Evolutionary conservation across 208 protist species (phyloP).

Genomic region (Wallacemonas sp.): DNA sequence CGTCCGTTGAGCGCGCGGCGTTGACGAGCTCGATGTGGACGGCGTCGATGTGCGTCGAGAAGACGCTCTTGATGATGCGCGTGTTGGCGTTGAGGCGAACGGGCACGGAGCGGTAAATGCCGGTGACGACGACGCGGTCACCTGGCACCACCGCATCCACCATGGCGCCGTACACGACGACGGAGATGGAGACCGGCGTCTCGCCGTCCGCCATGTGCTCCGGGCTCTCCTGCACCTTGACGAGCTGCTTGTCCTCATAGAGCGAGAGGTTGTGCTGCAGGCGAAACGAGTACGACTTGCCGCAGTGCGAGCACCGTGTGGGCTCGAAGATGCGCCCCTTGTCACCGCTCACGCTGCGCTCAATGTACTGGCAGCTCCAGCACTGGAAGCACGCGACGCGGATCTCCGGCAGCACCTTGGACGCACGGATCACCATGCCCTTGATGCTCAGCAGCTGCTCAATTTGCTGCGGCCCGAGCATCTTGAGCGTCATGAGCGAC

Average conservation of each 20-base stretch:
- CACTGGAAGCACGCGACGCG: slow-evolving; percentile 96
- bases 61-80: slow-evolving; percentile 94
- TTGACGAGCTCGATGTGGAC: slow-evolving; percentile 95
- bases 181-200: slow-evolving; percentile 97
- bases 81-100: slow-evolving; percentile 94
- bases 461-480: slow-evolving; percentile 70
- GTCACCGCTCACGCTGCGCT: slow-evolving; percentile 77
- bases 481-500: slow-evolving; percentile 65
- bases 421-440: slow-evolving; percentile 93
- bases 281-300: slow-evolving; percentile 80
- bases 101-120: slow-evolving; percentile 96
- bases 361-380: slow-evolving; percentile 87
- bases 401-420: slow-evolving; percentile 92
- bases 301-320: slow-evolving; percentile 91
- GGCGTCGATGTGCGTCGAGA: slow-evolving; percentile 97
- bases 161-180: slow-evolving; percentile 95
- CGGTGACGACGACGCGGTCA: slow-evolving; percentile 98
- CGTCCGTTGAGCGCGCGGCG: slow-evolving; percentile 22
- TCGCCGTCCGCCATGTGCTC: slow-evolving; percentile 98
- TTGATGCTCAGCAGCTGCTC: slow-evolving; percentile 87
- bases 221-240: slow-evolving; percentile 98
- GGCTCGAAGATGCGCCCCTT: slow-evolving; percentile 97
- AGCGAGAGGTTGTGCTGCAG: slow-evolving; percentile 96
- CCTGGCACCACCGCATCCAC: slow-evolving; percentile 97
- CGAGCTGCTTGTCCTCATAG: slow-evolving; percentile 96